These are phyloP conservation scores for Salmacisia buchloeana DNA, from an alignment of 1,284 basidiomycete genomes.

Conservation along the genomic window DNA sequence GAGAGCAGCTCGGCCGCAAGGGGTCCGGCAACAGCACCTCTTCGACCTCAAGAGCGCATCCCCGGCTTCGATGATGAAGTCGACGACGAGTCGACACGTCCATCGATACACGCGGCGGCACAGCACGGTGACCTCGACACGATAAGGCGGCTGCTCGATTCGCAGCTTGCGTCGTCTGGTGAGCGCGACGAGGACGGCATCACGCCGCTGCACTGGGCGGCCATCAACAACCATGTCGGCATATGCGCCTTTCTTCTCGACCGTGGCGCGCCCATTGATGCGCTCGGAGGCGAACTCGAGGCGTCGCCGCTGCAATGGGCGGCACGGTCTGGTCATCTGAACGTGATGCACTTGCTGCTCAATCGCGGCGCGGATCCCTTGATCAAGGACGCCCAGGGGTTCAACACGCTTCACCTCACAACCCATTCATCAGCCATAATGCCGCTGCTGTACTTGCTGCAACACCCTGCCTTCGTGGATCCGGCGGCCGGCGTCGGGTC, in stretches of 20 bases:
- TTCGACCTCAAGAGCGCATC: slow-evolving; percentile 2
- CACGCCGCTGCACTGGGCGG: slow-evolving; percentile 93
- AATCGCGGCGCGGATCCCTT: slow-evolving; percentile 84
- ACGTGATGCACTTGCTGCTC: slow-evolving; percentile 85
- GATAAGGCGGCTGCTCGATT: slow-evolving; percentile 67
- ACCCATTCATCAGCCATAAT: slow-evolving; percentile 91
- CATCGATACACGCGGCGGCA: slow-evolving; percentile 70
- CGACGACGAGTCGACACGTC: neutral
- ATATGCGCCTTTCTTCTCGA: slow-evolving; percentile 61
- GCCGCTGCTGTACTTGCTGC: slow-evolving; percentile 77
- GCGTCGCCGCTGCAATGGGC: slow-evolving; percentile 98
- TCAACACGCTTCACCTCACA: slow-evolving; percentile 89
- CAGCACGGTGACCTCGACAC: slow-evolving; percentile 75
- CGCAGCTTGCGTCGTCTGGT: slow-evolving; percentile 67
- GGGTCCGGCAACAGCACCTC: neutral
- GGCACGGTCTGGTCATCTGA: slow-evolving; percentile 86
- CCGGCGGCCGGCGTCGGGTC: neutral
- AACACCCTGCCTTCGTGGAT: slow-evolving; percentile 63
- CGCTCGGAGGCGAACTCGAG: slow-evolving; percentile 86
- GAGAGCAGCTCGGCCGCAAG: too few species aligned
- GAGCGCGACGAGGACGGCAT: slow-evolving; percentile 85
- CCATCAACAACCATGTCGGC: slow-evolving; percentile 73
- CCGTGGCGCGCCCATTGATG: slow-evolving; percentile 90
- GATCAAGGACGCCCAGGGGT: slow-evolving; percentile 85
- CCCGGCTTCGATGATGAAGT: slow-evolving; percentile 5